Evolutionary conservation across 2,329 filamentous ascomycete genomes (phyloP), one percentile per base, ranked within the genome.

Genomic region (Colletotrichum neosansevieriae): DNA sequence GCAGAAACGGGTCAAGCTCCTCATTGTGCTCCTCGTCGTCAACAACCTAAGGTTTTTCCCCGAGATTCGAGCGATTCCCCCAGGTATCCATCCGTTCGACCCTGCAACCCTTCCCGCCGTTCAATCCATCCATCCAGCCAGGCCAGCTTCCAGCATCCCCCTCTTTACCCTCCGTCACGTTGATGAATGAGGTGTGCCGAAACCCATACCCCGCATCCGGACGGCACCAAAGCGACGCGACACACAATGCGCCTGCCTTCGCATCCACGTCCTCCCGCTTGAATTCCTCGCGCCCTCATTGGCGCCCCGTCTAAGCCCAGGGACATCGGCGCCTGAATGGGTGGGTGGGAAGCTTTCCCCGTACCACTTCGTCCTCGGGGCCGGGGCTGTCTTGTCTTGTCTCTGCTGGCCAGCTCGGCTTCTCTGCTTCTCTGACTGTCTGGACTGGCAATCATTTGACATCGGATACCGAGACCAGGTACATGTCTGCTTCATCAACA

Each of bases 131-230:
- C 53, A 19, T 38, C 60, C 60, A 49, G 32, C 34, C 49, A 62
- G 24, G 24, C 45, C 58, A 53, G 21, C 47, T 44, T n/a, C 58
- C 17, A 62, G 36, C 61, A 40, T 29, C 29, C 58, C 50, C 58
- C 50, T 44, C 29, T 32, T 19, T 32, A 34, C 51, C 40, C 60
- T 66, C 32, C 47, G 34, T 64, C 65, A 68, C 61, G 65, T 49
- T 68, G 60, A 58, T 63, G 64, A 42, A 67, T 63, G 53, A 53
- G 59, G 59, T 67, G 64, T 68, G 65, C 53, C 54, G 54, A 54
- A 68, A 59, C 61, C 49, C 54, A 59, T 65, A 68, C 65, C 65
- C 65, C 65, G 65, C 61, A 68, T 68, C 54, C 61, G 65, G 54
- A 68, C 61, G 65, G 54, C 61, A 68, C 61, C 61, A 65, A 57